Evolutionary conservation across 2,329 filamentous ascomycete genomes (phyloP).

Genomic region (Lizonia empirigonia): DNA sequence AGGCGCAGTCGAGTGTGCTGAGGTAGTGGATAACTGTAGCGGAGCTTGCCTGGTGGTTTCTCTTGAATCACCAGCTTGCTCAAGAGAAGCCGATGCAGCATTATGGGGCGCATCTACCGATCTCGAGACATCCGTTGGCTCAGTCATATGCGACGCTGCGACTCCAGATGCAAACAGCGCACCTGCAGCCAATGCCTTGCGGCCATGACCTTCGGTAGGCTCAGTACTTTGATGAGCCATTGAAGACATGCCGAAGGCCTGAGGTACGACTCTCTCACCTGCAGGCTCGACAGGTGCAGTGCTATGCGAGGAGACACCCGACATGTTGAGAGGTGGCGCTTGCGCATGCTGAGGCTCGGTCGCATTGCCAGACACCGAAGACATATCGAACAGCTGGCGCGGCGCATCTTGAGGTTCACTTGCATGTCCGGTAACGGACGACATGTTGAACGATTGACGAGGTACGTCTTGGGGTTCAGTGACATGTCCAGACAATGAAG

Average conservation of each 20-base stretch:
- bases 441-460: conserved; percentile 14
- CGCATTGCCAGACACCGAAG: conserved; percentile 29
- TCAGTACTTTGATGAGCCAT: conserved; percentile 39
- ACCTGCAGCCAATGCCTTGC: conserved; percentile 24
- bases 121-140: conserved; percentile 18
- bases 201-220: conserved; percentile 26
- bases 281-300: conserved; percentile 39
- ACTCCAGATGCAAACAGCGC: conserved; percentile 39
- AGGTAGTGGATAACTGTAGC: conserved; percentile 35
- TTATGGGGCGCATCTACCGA: neutral
- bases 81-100: neutral
- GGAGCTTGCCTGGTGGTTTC: conserved; percentile 12
- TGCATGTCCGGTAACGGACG: conserved; percentile 15
- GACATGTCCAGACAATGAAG: conserved; percentile 28
- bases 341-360: conserved; percentile 22
- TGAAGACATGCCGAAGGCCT: conserved; percentile 35
- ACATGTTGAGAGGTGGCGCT: conserved; percentile 14
- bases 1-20: conserved; percentile 37
- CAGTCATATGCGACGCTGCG: conserved; percentile 33
- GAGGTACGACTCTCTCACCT: conserved; percentile 34
- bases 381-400: conserved; percentile 25
- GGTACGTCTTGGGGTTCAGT: conserved; percentile 33
- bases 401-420: conserved; percentile 27
- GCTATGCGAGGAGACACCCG: conserved; percentile 22
- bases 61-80: neutral